A percentile compares a stretch with the other conserved stretches of the same genome.
phyloP scores from a whole-genome alignment of 306 rosid species.

The Castanopsis chinensis region DNA sequence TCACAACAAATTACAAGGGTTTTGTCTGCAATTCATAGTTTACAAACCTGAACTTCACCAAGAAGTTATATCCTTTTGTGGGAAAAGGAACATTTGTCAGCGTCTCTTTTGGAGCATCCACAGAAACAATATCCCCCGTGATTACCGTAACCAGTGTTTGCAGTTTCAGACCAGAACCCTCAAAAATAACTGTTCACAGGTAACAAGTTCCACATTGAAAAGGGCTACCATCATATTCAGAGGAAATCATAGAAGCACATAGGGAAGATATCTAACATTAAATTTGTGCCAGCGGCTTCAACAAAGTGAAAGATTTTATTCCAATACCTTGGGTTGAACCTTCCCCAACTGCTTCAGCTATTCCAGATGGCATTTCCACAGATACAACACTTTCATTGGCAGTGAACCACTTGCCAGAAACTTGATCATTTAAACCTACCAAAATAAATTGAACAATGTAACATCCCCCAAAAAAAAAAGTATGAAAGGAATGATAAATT shows the following conservation, averaged over 20 bases:
- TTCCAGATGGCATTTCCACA: conserved; percentile 57
- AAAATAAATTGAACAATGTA: conserved; percentile 22
- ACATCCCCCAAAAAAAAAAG: neutral
- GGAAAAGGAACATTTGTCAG: conserved; percentile 87
- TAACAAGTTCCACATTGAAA: conserved; percentile 21
- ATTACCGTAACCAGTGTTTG: conserved; percentile 62
- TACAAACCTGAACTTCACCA: conserved; percentile 78
- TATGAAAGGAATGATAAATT: neutral
- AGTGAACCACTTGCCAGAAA: conserved; percentile 77
- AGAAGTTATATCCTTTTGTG: conserved; percentile 79
- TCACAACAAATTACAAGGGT: neutral
- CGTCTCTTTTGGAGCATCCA: conserved; percentile 77
- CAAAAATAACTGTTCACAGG: conserved; percentile 63
- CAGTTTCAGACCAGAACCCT: conserved; percentile 57
- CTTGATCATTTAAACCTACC: conserved; percentile 63
- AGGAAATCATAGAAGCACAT: conserved; percentile 13
- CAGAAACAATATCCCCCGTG: conserved; percentile 50
- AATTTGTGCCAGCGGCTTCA: neutral
- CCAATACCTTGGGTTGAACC: conserved; percentile 83
- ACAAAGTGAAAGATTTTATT: conserved; percentile 12
- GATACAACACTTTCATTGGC: conserved; percentile 70
- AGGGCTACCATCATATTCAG: conserved; percentile 8
- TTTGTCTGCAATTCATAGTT: conserved; percentile 14
- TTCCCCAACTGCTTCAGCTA: conserved; percentile 70
- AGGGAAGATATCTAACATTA: neutral